Base-by-base conservation (phyloP, 805 yeast species). In the Metahyphopichia silvanorum region DNA sequence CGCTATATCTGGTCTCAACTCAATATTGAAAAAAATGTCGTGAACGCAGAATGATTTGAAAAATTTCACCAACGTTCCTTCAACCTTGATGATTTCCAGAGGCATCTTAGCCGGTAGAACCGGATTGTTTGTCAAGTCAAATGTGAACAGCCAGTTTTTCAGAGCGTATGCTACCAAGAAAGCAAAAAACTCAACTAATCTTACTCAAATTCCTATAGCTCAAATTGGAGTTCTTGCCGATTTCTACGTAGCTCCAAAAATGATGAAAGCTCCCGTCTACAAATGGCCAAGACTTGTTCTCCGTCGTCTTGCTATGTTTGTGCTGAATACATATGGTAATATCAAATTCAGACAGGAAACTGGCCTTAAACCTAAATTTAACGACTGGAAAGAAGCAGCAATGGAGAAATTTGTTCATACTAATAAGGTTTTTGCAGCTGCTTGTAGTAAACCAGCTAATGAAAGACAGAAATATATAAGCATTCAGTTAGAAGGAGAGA, bases 381-480 rank as follows among this genome's bases (percentile, higher is more conserved):
- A 89, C 20, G 74, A 79, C 38, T 89, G 96, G 96, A 86, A 85
- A 56, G 91, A 87, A 57, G 72, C 71, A 19, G 95, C 95, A 6
- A 78, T 89, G 46, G 86, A 86, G 4, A 68, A 67, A 31, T 88
- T 79, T 55, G 83, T 82, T 18, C 75, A 76, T 36, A 82, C 86
- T n/a, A 87, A 89, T 60, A 78, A 79, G 49, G 79, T 87, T 2
- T 89, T 89, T 66, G 91, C 95, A 2, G 52, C 62, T 17, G 66
- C 63, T 1, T 66, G 71, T 47, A 55, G 53, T 34, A 47, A 53
- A 34, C 53, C 57, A 5, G 34, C 35, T 13, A 34, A 37, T 6
- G 56, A 57, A 33, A 46, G 70, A 34, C 53, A 66, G 13, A 68
- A 66, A 20, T 67, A 79, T 42, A 50, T 86, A 9, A 66, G 65